These are phyloP conservation scores for Nemania sp. DNA, from an alignment of 2,329 filamentous ascomycete genomes.

Conservation along the genomic window DNA sequence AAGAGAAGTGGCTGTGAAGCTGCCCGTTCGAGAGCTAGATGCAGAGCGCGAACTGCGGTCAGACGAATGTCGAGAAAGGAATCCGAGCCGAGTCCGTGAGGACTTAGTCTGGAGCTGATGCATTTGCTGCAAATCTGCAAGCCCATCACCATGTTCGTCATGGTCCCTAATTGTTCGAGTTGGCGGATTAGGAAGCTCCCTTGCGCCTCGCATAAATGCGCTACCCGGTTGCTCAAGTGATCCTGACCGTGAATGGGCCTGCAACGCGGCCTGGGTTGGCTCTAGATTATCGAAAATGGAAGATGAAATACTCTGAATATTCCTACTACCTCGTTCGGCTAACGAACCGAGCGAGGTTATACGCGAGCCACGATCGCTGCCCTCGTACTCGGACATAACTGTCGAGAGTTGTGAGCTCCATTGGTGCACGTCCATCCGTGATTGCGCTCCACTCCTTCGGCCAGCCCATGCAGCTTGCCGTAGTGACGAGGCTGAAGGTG, in stretches of 20 bases:
- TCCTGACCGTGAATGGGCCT: conserved; percentile 57
- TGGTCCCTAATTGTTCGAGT: conserved; percentile 66
- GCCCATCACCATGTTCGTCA: conserved; percentile 73
- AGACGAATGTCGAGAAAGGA: conserved; percentile 62
- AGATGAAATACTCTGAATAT: conserved; percentile 69
- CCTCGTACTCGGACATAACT: conserved; percentile 72
- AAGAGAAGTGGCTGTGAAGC: conserved; percentile 59
- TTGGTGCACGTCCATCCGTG: conserved; percentile 66
- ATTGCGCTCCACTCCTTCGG: conserved; percentile 40
- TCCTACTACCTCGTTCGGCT: conserved; percentile 61
- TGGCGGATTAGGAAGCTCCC: conserved; percentile 52
- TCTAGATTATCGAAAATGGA: conserved; percentile 59
- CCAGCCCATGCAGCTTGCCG: conserved; percentile 50
- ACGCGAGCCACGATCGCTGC: conserved; percentile 62
- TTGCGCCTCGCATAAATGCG: conserved; percentile 56
- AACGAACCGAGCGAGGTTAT: conserved; percentile 59
- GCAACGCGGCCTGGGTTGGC: conserved; percentile 49
- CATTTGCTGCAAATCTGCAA: conserved; percentile 69
- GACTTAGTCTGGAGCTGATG: conserved; percentile 61
- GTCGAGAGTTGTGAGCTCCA: conserved; percentile 75
- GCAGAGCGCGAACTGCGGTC: conserved; percentile 67
- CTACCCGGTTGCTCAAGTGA: conserved; percentile 64
- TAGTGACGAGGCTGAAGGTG: conserved; percentile 48
- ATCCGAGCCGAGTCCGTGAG: conserved; percentile 66
- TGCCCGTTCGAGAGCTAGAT: conserved; percentile 61